Evolutionary conservation across 75 land plant genomes (phyloP).

Genomic region (Cupressus sempervirens): DNA sequence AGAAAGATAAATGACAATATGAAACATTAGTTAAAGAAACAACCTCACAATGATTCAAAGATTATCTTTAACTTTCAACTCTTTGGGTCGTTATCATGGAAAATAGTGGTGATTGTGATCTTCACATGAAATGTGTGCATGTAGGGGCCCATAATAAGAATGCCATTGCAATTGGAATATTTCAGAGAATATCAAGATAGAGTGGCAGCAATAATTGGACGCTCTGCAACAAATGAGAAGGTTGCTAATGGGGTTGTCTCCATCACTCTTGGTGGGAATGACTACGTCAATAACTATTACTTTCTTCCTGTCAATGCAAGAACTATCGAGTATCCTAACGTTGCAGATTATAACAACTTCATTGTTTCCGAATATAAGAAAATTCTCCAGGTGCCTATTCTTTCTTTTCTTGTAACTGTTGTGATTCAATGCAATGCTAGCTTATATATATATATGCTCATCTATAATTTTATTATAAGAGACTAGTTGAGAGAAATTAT

Average conservation of each 20-base stretch:
- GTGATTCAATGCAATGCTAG: too few species aligned
- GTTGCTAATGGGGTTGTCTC: slow-evolving; percentile 36
- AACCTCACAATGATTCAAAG: too few species aligned
- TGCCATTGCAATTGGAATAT: slow-evolving; percentile 41
- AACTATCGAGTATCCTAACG: slow-evolving; percentile 33
- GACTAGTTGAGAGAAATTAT: too few species aligned
- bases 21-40: too few species aligned
- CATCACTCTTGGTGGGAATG: slow-evolving; percentile 62
- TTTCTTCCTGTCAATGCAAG: slow-evolving; percentile 49
- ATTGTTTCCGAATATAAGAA: slow-evolving; percentile 35
- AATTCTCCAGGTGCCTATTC: slow-evolving; percentile 38
- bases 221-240: slow-evolving; percentile 13
- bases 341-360: slow-evolving; percentile 39
- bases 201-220: slow-evolving; percentile 43
- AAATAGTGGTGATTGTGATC: too few species aligned
- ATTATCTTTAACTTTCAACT: too few species aligned
- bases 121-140: neutral
- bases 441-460: too few species aligned
- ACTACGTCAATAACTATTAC: slow-evolving; percentile 82
- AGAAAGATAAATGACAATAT: too few species aligned
- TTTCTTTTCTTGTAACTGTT: too few species aligned
- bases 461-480: too few species aligned
- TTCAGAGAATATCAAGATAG: slow-evolving; percentile 45
- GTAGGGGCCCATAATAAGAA: slow-evolving; percentile 47
- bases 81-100: too few species aligned